Base-by-base conservation (phyloP, 495 filamentous ascomycete species). In the Lichenothelia convexa region DNA sequence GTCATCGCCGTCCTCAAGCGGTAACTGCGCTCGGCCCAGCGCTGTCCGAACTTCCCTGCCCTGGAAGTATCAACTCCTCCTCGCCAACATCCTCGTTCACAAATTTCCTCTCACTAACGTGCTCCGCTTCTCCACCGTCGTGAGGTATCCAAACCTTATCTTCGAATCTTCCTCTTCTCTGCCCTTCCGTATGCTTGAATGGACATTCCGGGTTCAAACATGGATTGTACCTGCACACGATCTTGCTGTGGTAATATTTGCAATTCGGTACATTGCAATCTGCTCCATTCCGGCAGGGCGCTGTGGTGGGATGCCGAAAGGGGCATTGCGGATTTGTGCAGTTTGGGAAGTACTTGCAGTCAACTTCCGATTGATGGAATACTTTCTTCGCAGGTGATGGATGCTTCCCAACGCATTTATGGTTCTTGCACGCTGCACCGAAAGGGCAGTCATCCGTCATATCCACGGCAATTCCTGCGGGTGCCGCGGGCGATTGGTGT, bases 301-400 rank as follows among this genome's bases (percentile, higher is more conserved):
- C 74, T 56, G 83, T 80, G 35, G 53, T 58, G 12, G 78, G 77
- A 43, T 99, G 89, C 53, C 74, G 75, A 63, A 92, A 99, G 7
- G 79, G 70, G 51, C 89, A 99, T 39, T 65, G 58, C 5, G 76
- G 67, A 51, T 92, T 39, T 5, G 52, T 93, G 64, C 89, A 99
- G 60, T 94, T 79, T 27, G 89, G 85, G 55, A 73, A 93, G 65
- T 87, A 99, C 48, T 74, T 80, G 75, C 89, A 99, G 48, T 93
- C 75, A 51, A 75, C 69, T 51, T 92, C 79, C 33, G 73, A 67
- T 53, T 89, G 78, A 56, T 83, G 77, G 9, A 73, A 72, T 22
- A 67, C 53, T 52, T 73, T 80, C 41, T 75, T 65, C 7, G 87
- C 83, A 8, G 91, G 89, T 15, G 89, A 95, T 4, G 89, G 89